Evolutionary conservation across 148 eudicot species (phyloP), one percentile per base, ranked within the genome.

Genomic region (Rhododendron simsii): DNA sequence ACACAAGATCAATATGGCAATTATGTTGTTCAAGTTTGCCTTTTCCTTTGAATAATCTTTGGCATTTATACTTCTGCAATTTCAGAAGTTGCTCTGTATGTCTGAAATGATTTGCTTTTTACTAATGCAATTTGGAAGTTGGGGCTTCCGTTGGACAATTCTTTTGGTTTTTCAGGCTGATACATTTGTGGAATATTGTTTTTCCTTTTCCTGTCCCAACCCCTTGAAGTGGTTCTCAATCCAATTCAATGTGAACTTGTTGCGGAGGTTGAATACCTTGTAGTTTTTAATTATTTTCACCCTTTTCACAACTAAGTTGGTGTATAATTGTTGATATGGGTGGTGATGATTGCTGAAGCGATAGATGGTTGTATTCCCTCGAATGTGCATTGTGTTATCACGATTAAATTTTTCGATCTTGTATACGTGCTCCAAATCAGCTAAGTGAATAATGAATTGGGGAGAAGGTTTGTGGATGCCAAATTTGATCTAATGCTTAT

Each of bases 1-100:
- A 93, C 98, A 1, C 98, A 94, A 86, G 98, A 94, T 71, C 98
- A 94, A 88, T 94, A 94, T 86, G 98, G 98, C 82, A 94, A 94
- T 85, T 94, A 94, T 84, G 98, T 92, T 79, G 98, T 94, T 84
- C 95, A 94, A 94, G 94, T 94, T 83, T 83, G 93, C 87, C 77
- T 2, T 81, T 81, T 14, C 11, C 76, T 16, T 65, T n/a, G 76
- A 30, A 35, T 50, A 33, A 35, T 2, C 12, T 83, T 69, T 30
- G 10, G 23, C 39, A 20, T 21, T 33, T 51, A 21, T 28, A 16
- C 74, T 26, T 28, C 4, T 65, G 26, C 28, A 65, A 10, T 65
- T 65, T 26, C 13, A 10, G 74, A 5, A 30, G 28, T 69, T 69
- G 74, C 5, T 69, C 74, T 69, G 35, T 28, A 69, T 28, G 14